Evolutionary conservation across 768 basidiomycete species (phyloP), one percentile per base, ranked within the genome.

Genomic region (Tulasnella sp.): DNA sequence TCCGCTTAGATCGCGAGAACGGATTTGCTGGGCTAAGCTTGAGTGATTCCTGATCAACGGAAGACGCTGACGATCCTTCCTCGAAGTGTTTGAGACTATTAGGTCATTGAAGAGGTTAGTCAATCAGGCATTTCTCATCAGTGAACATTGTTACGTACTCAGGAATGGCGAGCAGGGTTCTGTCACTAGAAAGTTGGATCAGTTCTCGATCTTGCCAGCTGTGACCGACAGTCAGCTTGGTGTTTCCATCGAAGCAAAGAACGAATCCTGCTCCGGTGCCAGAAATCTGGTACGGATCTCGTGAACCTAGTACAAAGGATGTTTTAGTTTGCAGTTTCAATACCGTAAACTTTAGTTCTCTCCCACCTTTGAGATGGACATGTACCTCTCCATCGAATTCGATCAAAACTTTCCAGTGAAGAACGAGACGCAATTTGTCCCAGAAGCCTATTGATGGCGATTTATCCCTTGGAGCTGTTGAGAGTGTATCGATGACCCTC

Each of bases 361-460:
- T 55, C 63, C 47, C 37, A 84, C 89, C 89, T 76, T 95, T 98
- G 64, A 95, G 72, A 63, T 90, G 80, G 32, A 86, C 66, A 47
- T 83, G 80, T 25, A 85, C 77, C 51, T 84, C 81, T 13, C 75
- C 72, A 25, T 67, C 67, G 60, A 93, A 93, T 19, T 74, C 69
- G 29, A 82, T 67, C 48, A 70, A 70, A 19, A 83, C 62, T 33
- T 70, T 79, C 87, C 91, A 92, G 63, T 95, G 92, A 55, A 92
- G 73, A 19, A 87, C 70, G 9, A 91, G 69, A 24, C 85, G 73
- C 58, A 90, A 48, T 73, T 95, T 96, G 64, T 96, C 92, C 92
- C 92, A 95, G 63, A 95, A 93, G 5, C 90, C 92, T 55, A 93
- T 60, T 8, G 76, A 72, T 10, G 87, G 83, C 2, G 89, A 92